Evolutionary conservation across 345 rosid genomes (phyloP), one percentile per base, ranked within the genome.

Genomic region (Hibiscus tridactylites): DNA sequence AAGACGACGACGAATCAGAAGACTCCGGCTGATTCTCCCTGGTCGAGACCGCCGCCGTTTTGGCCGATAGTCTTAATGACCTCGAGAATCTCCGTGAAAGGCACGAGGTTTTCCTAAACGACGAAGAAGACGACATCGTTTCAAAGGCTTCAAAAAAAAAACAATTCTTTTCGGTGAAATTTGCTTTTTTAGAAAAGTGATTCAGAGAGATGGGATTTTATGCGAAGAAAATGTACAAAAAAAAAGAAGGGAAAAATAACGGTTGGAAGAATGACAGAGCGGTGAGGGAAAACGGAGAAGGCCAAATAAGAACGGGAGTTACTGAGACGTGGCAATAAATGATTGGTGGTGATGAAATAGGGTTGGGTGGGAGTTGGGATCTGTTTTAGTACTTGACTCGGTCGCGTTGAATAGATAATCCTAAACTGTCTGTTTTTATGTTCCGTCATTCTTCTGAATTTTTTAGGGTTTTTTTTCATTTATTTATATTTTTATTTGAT

Each of bases 1-100:
- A 26, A 12, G 52, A 54, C 16, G 73, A 75, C 78, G 49, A 24
- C 31, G 47, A 49, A 78, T 29, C 35, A 65, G 37, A 72, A 28
- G 9, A 65, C 21, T 58, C 70, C n/a, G 13, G 16, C 26, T 46
- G 61, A 35, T 69, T 72, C 65, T 46, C 33, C 76, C 78, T 11
- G 62, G 73, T 10, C 6, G 13, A 17, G 50, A 56, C 21, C 37
- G 65, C 17, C 35, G 73, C 37, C 65, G 53, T 57, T 57, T 39
- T 37, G 24, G 54, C 39, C 21, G 71, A 67, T 3, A 54, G 33
- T 67, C 12, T 67, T 3, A 67, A 26, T 26, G 71, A 49, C 49
- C 70, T 47, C 21, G 70, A 66, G 37, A 66, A 47, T 26, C 70
- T 46, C 12, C 70, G 70, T 26, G 70, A 66, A 26, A 66, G 70